Evolutionary conservation across 768 basidiomycete genomes (phyloP).

Genomic region (Crassisporium funariophilum): DNA sequence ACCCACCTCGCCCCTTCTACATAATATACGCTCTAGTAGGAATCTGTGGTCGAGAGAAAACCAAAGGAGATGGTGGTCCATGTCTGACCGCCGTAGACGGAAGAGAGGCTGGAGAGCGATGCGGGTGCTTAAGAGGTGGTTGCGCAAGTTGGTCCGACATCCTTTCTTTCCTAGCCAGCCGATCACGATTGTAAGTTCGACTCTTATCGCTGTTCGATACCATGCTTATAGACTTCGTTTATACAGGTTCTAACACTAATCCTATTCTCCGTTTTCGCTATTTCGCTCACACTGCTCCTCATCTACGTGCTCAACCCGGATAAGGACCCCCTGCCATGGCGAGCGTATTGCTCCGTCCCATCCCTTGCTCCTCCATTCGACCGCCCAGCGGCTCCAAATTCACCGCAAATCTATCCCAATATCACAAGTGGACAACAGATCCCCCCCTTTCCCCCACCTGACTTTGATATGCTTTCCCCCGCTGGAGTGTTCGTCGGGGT

Average conservation of each 20-base stretch:
- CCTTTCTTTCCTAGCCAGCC: conserved; percentile 82
- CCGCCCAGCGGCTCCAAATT: conserved; percentile 41
- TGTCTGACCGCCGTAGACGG: conserved; percentile 49
- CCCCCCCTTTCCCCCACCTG: conserved; percentile 66
- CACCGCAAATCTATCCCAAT: conserved; percentile 43
- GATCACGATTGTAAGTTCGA: conserved; percentile 68
- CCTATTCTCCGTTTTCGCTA: conserved; percentile 77
- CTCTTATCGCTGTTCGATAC: conserved; percentile 2
- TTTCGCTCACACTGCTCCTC: conserved; percentile 82
- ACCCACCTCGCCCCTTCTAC: conserved; percentile 47
- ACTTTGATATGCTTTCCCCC: conserved; percentile 76
- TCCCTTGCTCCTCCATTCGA: conserved; percentile 43
- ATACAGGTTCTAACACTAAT: conserved; percentile 41
- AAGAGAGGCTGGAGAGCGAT: conserved; percentile 48
- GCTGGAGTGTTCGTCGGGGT: conserved; percentile 88
- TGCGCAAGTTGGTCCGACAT: conserved; percentile 62
- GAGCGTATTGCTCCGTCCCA: conserved; percentile 84
- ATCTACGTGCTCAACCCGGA: conserved; percentile 95
- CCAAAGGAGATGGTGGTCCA: conserved; percentile 60
- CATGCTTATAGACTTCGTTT: conserved; percentile 11
- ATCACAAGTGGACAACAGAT: conserved; percentile 30
- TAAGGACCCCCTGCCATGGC: conserved; percentile 93
- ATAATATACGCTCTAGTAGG: conserved; percentile 29
- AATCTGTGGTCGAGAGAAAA: conserved; percentile 46
- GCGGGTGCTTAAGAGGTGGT: conserved; percentile 55